Evolutionary conservation across 164 flowering plant genomes (phyloP).

Genomic region (Annona squamosa): DNA sequence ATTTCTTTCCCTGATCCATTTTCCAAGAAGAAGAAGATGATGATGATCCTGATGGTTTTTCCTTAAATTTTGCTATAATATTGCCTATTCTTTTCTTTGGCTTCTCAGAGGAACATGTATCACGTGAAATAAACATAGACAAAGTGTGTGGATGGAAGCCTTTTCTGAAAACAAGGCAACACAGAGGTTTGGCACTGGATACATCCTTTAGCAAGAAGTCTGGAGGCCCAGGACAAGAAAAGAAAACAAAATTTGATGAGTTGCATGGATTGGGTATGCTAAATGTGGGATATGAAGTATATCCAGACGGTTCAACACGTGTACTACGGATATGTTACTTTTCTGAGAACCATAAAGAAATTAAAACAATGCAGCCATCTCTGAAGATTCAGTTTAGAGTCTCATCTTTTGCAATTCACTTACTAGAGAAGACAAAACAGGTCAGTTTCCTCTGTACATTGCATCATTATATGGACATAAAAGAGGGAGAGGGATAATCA

Average conservation of each 20-base stretch:
- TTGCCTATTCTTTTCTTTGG: constrained; percentile 6
- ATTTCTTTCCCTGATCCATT: neutral
- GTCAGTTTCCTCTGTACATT: constrained; percentile 26
- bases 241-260: constrained; percentile 21
- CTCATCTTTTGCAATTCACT: constrained; percentile 41
- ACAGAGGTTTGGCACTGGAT: constrained; percentile 37
- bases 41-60: neutral
- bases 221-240: constrained; percentile 18
- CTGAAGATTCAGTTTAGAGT: constrained; percentile 55
- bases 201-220: constrained; percentile 31
- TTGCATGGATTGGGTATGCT: constrained; percentile 27
- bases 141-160: constrained; percentile 83
- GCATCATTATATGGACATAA: neutral
- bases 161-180: constrained; percentile 47
- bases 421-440: constrained; percentile 56
- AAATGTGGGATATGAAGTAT: constrained; percentile 75
- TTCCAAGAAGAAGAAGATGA: neutral
- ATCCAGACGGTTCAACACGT: constrained; percentile 80
- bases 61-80: neutral
- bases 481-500: too few relatives aligned
- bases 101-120: constrained; percentile 38
- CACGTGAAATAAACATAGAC: constrained; percentile 80
- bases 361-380: constrained; percentile 24
- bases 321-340: constrained; percentile 65
- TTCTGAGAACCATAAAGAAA: constrained; percentile 34